These are phyloP conservation scores for Acer saccharum DNA, from an alignment of 345 rosid species.

Conservation along the genomic window DNA sequence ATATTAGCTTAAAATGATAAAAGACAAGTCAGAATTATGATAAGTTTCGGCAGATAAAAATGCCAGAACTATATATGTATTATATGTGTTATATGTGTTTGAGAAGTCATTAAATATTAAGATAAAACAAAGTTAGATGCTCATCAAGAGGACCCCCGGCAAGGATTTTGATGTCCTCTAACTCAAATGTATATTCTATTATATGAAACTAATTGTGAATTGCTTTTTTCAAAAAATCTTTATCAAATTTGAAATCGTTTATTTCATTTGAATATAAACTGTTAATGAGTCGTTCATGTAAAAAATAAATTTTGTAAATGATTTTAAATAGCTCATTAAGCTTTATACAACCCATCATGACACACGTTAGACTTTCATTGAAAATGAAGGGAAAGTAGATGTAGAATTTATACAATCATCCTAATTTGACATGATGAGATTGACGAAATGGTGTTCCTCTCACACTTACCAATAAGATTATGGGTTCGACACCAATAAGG, in stretches of 20 bases:
- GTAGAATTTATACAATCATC: too few species aligned
- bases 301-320: too few species aligned
- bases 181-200: too few species aligned
- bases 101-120: too few species aligned
- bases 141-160: neutral
- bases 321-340: too few species aligned
- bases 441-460: too few species aligned
- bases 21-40: neutral
- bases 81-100: neutral
- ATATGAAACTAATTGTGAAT: neutral
- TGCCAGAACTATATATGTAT: neutral
- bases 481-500: too few species aligned
- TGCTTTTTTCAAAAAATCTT: neutral
- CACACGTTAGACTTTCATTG: too few species aligned
- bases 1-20: neutral
- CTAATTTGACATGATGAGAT: too few species aligned
- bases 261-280: neutral
- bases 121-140: neutral
- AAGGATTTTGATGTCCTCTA: neutral
- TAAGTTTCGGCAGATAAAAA: neutral
- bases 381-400: too few species aligned
- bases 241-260: neutral
- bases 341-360: too few species aligned
- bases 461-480: too few species aligned
- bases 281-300: neutral